Evolutionary conservation across 1,284 basidiomycete species (phyloP), one percentile per base, ranked within the genome.

Genomic region (Dichomitus squalens): DNA sequence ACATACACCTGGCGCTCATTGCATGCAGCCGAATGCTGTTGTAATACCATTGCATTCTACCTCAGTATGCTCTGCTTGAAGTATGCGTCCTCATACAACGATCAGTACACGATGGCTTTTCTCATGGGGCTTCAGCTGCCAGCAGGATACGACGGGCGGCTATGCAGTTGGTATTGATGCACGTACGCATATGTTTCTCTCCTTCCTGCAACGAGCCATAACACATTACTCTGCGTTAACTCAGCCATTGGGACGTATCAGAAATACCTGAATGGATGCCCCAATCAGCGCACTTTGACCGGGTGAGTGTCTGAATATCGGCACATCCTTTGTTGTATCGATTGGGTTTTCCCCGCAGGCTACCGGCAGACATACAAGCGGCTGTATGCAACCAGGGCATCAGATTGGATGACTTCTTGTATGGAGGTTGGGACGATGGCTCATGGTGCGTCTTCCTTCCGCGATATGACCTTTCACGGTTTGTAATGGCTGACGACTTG

Each of bases 21-120:
- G 12, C 11, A 12, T 34, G 2, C 33, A 65, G 64, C 55, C 6
- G 35, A 41, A 11, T 65, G 64, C 33, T 65, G 64, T 29, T 65
- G 64, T 49, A 65, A 65, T 27, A 58, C 59, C 1, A 31, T 65
- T 3, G 55, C 64, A 5, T 65, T 58, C 47, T 54, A 60, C 14
- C 44, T 65, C 33, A 65, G 64, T 39, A 63, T 65, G 64, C 53
- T 65, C 2, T 65, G 64, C 51, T 57, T 65, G 55, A 61, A 6
- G 57, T 34, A 16, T 36, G 6, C 1, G 29, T 25, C 14, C 4
- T 20, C 12, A 7, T 36, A 1, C 43, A 6, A 18, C 7, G n/a
- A 20, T 11, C 31, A 9, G 9, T 20, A 14, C 11, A 4, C 21
- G 3, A 40, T 29, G 27, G n/a, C 8, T 18, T n/a, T 3, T 23